Percentiles rank a stretch among this genome's conserved stretches.
phyloP scores from a whole-genome alignment of 805 yeast species.

The Candida cerambycidarum region DNA sequence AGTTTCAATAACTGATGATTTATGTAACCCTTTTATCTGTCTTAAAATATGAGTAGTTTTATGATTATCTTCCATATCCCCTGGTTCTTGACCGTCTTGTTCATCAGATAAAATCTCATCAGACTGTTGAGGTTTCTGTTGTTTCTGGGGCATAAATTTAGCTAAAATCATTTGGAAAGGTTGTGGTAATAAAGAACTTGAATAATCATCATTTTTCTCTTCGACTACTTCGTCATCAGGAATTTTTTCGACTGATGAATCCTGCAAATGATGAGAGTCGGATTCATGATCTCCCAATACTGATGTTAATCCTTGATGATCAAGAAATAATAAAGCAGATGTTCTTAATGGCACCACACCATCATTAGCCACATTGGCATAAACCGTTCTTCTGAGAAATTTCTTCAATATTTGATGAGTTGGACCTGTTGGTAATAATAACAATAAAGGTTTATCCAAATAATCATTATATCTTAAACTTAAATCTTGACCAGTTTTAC shows the following conservation, averaged over 20 bases:
- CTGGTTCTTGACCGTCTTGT: slow-evolving; percentile 10
- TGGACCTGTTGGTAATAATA: slow-evolving; percentile 73
- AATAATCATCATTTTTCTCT: slow-evolving; percentile 10
- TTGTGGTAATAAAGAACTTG: slow-evolving; percentile 15
- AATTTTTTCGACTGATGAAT: slow-evolving; percentile 13
- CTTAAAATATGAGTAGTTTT: slow-evolving; percentile 20
- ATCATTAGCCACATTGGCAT: slow-evolving; percentile 89
- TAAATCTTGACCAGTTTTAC: slow-evolving; percentile 88
- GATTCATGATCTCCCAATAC: slow-evolving; percentile 17
- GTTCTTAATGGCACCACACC: slow-evolving; percentile 96
- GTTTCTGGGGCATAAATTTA: slow-evolving; percentile 44
- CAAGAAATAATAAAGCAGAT: slow-evolving; percentile 78
- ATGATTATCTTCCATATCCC: slow-evolving; percentile 14
- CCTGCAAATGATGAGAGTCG: slow-evolving; percentile 15
- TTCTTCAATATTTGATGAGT: slow-evolving; percentile 60
- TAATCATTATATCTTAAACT: slow-evolving; percentile 55
- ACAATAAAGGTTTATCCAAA: slow-evolving; percentile 61
- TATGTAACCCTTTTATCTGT: slow-evolving; percentile 46
- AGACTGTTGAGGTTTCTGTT: slow-evolving; percentile 16
- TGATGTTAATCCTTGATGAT: slow-evolving; percentile 63
- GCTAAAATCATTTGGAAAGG: slow-evolving; percentile 39
- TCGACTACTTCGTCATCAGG: slow-evolving; percentile 14
- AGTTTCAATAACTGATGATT: slow-evolving; percentile 73
- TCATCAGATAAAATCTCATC: slow-evolving; percentile 9
- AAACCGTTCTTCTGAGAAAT: slow-evolving; percentile 73